Conservation (phyloP, 176 grass and related monocot genomes). For the Triticum urartu region DNA sequence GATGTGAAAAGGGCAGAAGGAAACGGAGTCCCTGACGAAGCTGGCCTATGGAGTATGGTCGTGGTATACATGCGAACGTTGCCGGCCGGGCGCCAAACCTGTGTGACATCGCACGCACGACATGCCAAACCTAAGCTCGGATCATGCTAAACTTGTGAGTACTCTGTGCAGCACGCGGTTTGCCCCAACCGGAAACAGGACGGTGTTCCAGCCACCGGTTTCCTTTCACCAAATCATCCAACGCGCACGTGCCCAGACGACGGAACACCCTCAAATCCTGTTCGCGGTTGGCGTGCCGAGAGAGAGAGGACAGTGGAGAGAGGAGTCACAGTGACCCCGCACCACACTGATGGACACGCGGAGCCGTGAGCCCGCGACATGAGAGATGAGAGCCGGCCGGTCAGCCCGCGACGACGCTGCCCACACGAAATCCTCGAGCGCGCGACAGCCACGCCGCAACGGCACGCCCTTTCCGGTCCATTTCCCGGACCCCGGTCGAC, state of each 20-base stretch:
- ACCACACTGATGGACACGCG: neutral
- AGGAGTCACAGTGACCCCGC: neutral
- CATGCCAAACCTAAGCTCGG: neutral
- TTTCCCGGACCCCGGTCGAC: neutral
- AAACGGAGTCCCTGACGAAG: too few species aligned
- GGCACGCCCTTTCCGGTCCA: neutral
- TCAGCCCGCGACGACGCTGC: neutral
- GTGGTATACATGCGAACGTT: neutral
- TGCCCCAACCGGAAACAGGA: neutral
- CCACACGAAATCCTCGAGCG: neutral
- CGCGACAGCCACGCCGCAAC: constrained; percentile 27
- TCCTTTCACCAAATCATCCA: neutral
- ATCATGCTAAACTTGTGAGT: constrained; percentile 28
- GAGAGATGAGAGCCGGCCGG: neutral
- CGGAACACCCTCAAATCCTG: neutral
- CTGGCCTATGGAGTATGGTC: too few species aligned
- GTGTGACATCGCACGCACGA: neutral
- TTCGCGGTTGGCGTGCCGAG: constrained; percentile 5
- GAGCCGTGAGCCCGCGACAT: neutral
- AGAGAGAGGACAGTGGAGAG: neutral
- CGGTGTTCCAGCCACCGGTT: neutral
- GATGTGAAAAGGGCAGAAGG: too few species aligned
- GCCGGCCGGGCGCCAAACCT: neutral
- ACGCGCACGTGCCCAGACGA: neutral
- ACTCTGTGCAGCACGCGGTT: neutral